Base-by-base conservation (phyloP, 1,284 basidiomycete genomes). In the Trichosporon coremiiforme region DNA sequence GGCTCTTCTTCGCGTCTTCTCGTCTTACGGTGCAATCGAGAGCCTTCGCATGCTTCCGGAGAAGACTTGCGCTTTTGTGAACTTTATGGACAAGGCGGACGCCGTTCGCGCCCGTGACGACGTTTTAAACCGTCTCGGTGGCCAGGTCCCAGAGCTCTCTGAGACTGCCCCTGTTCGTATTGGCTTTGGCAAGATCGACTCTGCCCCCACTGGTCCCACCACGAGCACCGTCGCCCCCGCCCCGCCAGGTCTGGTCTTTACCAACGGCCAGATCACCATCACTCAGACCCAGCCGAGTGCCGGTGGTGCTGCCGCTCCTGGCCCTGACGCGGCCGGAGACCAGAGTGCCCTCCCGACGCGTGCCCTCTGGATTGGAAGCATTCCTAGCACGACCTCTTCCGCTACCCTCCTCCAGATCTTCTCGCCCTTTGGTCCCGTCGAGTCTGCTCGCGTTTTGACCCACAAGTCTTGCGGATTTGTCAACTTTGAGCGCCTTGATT, bases 21-120 rank as follows among this genome's bases (percentile, higher is more conserved):
- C 94, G 20, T 92, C 92, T 0, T 98, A 98, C 80, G 96, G 96
- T 66, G 92, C 94, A 15, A 98, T 98, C 74, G 96, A 98, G 85
- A 95, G 93, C 77, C 86, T 98, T 80, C 87, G 96, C 74, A 86
- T 98, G 77, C 87, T 98, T 64, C 95, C 95, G 2, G 96, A 98
- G 85, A 98, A 99, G 94, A 95, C 96, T 80, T 99, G 97, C 80
- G 96, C 95, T 9, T 99, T 99, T 82, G 95, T 99, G 82, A 99
- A 99, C 83, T 99, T 96, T 80, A 92, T 97, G 68, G 95, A 97
- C 75, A 90, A 94, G 79, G 88, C 89, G 1, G 96, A 98, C 83
- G 97, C 96, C 20, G 90, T 98, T 71, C 90, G 92, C 69, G 96
- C 96, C 6, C 94, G 96, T 78, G 96, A 99, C 53, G 97, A 99